phyloP scores from a whole-genome alignment of 1,139 yeast genomes.

The Pneumocystis jirovecii region DNA sequence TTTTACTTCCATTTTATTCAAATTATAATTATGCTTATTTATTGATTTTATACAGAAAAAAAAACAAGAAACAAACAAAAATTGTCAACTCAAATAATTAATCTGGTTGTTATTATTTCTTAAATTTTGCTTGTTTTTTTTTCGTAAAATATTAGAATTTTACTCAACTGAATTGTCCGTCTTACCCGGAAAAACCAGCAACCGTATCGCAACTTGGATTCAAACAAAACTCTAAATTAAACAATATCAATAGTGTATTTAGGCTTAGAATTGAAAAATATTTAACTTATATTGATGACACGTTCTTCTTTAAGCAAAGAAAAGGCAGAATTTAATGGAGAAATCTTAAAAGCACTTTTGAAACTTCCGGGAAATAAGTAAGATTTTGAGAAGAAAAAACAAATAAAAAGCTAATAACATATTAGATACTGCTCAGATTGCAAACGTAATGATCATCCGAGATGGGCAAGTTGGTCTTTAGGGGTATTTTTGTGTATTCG shows the following conservation, averaged over 20 bases:
- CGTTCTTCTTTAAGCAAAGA: conserved; percentile 14
- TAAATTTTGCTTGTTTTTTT: background rate
- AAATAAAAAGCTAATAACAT: background rate
- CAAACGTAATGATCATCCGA: conserved; percentile 72
- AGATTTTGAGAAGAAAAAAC: background rate
- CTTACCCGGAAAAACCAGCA: no score
- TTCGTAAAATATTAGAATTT: no score
- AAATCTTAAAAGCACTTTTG: conserved; percentile 54
- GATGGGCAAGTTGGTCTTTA: conserved; percentile 96
- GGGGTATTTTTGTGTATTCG: conserved; percentile 81
- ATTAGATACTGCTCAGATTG: conserved; percentile 65
- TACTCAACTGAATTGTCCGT: no score
- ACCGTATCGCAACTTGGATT: no score
- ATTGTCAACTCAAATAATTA: background rate
- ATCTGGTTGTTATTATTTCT: background rate
- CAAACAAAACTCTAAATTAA: no score
- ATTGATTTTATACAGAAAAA: background rate
- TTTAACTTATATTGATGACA: background rate
- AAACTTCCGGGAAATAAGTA: conserved; percentile 56
- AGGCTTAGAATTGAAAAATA: no score
- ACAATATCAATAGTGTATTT: no score
- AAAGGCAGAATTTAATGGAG: conserved; percentile 34
- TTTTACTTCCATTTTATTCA: background rate
- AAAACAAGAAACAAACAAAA: background rate
- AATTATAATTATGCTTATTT: background rate